Evolutionary conservation across 306 rosid genomes (phyloP), one percentile per base, ranked within the genome.

Genomic region (Lagenaria siceraria): DNA sequence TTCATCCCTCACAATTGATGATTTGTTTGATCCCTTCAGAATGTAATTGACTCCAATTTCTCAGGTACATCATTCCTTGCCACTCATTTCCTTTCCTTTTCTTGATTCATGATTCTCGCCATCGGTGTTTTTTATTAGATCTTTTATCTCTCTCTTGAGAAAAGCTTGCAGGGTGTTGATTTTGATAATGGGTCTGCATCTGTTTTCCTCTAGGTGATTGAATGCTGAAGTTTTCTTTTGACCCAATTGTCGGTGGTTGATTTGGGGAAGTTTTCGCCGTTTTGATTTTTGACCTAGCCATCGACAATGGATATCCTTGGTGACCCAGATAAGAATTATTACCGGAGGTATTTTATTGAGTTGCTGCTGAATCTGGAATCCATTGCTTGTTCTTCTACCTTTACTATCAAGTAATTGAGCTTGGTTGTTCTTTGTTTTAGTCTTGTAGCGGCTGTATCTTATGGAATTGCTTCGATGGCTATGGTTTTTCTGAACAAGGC

Each of bases 401-500:
- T 5, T 12, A 48, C 25, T 22, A 43, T 25, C 27, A 10, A 31
- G 21, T 77, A 33, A 77, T 53, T 81, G 29, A 7, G 58, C 56
- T 76, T 21, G 83, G 2, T 38, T 46, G 77, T 69, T 78, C 53
- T 77, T 78, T 61, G 49, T 12, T 80, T 51, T 84, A 92, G 98
- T 84, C 89, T 96, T 82, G 82, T 83, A 29, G 92, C 99, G 9
- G 98, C 99, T 5, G 79, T 90, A 69, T 90, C 97, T 0, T 92
- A 95, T 87, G 99, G 99, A 81, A 60, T 87, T 78, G 85, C 98
- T 49, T 96, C 99, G 14, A 96, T 96, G 99, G 91, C 93, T 13
- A 92, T 96, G 99, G 97, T 96, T 80, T 96, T 96, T 72, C 90
- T 96, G 87, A 92, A 96, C 72, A 96, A 96, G 87, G 98, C 99